Percentiles rank a stretch among this genome's conserved stretches.
Evolutionary conservation across 768 basidiomycete genomes (phyloP).

Genomic region (Pisolithus orientalis): DNA sequence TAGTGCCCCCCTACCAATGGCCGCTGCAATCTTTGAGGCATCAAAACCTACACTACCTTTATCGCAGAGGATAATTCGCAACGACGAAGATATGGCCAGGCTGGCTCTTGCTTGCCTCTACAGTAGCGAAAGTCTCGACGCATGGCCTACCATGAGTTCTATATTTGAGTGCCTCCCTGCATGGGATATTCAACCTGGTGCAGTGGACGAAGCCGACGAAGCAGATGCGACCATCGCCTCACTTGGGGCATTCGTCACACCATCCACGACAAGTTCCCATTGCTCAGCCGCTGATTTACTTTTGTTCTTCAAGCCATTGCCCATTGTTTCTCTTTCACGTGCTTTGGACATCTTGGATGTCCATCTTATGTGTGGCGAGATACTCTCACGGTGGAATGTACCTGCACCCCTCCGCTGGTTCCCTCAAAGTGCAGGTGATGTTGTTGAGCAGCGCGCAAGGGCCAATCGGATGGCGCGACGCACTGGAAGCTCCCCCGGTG

Average conservation of each 20-base stretch:
- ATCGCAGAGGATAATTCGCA: conserved; percentile 66
- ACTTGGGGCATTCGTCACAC: conserved; percentile 72
- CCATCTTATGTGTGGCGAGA: conserved; percentile 91
- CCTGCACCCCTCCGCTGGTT: conserved; percentile 87
- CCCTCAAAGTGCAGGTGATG: conserved; percentile 64
- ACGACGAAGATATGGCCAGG: conserved; percentile 79
- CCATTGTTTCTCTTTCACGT: conserved; percentile 66
- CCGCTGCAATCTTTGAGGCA: conserved; percentile 76
- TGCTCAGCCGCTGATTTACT: conserved; percentile 66
- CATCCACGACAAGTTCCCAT: conserved; percentile 53
- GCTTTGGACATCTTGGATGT: conserved; percentile 89
- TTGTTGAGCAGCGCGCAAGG: conserved; percentile 69
- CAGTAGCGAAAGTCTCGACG: conserved; percentile 61
- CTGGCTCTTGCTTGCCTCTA: conserved; percentile 88
- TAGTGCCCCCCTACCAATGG: conserved; percentile 56
- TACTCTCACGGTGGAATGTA: conserved; percentile 82
- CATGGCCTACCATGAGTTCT: conserved; percentile 80
- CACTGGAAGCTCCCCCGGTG: conserved; percentile 49
- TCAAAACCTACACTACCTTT: conserved; percentile 83
- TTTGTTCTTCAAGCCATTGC: conserved; percentile 77
- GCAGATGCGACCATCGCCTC: conserved; percentile 80
- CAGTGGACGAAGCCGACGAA: conserved; percentile 61
- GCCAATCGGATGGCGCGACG: conserved; percentile 82
- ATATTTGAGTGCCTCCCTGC: conserved; percentile 97
- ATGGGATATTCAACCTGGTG: conserved; percentile 61